These are phyloP conservation scores for Hamigera avellanea DNA, from an alignment of 495 filamentous ascomycete species.

Conservation along the genomic window DNA sequence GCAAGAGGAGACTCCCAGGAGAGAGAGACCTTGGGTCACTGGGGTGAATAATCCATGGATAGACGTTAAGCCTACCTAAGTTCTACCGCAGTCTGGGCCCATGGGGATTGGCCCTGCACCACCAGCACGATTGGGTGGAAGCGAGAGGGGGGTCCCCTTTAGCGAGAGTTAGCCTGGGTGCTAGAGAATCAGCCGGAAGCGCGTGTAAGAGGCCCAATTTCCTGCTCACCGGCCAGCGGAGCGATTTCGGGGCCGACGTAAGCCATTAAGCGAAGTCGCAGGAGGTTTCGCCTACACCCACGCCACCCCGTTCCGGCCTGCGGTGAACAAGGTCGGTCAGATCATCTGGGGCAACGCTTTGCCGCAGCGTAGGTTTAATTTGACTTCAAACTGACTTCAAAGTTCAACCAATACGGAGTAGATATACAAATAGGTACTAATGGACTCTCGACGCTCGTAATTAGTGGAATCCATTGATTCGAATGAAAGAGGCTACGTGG, in stretches of 20 bases:
- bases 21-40: too few species aligned
- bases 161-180: slow-evolving; percentile 19
- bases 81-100: slow-evolving; percentile 4
- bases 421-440: too few species aligned
- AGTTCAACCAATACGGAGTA: too few species aligned
- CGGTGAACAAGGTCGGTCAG: slow-evolving; percentile 8
- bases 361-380: background rate
- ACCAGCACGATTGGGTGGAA: slow-evolving; percentile 15
- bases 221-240: background rate
- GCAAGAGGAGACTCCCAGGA: too few species aligned
- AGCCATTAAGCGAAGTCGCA: slow-evolving; percentile 11
- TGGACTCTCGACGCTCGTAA: too few species aligned
- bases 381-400: background rate
- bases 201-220: background rate
- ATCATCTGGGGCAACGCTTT: background rate
- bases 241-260: slow-evolving; percentile 4
- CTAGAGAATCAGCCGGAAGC: slow-evolving; percentile 25
- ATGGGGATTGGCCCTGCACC: slow-evolving; percentile 2
- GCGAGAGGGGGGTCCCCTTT: slow-evolving; percentile 16
- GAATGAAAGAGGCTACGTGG: too few species aligned
- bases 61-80: too few species aligned
- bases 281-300: slow-evolving; percentile 20
- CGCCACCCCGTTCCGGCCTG: slow-evolving; percentile 17
- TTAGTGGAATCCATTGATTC: too few species aligned
- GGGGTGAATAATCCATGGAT: too few species aligned